Evolutionary conservation across 1,284 basidiomycete genomes (phyloP).

Genomic region (Quambalaria eucalypti): DNA sequence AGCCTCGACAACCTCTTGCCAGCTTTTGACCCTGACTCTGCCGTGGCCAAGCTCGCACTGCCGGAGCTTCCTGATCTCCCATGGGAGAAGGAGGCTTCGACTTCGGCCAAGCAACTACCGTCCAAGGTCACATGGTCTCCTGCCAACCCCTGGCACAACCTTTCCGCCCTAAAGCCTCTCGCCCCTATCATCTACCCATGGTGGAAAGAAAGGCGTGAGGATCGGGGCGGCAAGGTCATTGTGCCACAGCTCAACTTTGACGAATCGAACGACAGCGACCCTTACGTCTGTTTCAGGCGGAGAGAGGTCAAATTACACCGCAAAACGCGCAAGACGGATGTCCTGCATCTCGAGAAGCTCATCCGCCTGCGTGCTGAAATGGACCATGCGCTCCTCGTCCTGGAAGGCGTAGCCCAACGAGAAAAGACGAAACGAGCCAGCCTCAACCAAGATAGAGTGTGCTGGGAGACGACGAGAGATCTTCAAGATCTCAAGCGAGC

Average conservation of each 20-base stretch:
- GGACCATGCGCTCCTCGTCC: slow-evolving; percentile 27
- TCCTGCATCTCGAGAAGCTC: slow-evolving; percentile 43
- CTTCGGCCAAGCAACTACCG: not conserved
- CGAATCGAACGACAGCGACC: slow-evolving; percentile 87
- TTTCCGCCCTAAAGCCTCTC: slow-evolving; percentile 31
- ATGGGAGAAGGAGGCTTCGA: slow-evolving; percentile 19
- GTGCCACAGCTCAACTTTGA: slow-evolving; percentile 54
- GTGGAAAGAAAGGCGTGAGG: slow-evolving; percentile 42
- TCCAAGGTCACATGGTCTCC: slow-evolving; percentile 20
- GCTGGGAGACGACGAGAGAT: slow-evolving; percentile 31
- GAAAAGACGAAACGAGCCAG: slow-evolving; percentile 37
- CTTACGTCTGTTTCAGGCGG: slow-evolving; percentile 94
- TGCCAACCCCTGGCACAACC: slow-evolving; percentile 37
- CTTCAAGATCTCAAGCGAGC: slow-evolving; percentile 36
- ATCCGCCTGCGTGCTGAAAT: slow-evolving; percentile 40
- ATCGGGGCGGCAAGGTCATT: slow-evolving; percentile 33
- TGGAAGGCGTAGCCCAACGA: slow-evolving; percentile 36
- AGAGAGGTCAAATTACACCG: slow-evolving; percentile 87
- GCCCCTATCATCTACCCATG: slow-evolving; percentile 35
- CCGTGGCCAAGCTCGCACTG: slow-evolving; percentile 21
- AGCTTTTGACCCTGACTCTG: slow-evolving; percentile 32
- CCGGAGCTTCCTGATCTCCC: slow-evolving; percentile 32
- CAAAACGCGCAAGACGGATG: slow-evolving; percentile 64
- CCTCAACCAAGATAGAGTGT: slow-evolving; percentile 21
- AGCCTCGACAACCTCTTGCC: slow-evolving; percentile 26